Percentiles rank a stretch among this genome's conserved stretches.
Conservation (phyloP, 1,139 yeast genomes). For the Hyphopichia buzzinii region DNA sequence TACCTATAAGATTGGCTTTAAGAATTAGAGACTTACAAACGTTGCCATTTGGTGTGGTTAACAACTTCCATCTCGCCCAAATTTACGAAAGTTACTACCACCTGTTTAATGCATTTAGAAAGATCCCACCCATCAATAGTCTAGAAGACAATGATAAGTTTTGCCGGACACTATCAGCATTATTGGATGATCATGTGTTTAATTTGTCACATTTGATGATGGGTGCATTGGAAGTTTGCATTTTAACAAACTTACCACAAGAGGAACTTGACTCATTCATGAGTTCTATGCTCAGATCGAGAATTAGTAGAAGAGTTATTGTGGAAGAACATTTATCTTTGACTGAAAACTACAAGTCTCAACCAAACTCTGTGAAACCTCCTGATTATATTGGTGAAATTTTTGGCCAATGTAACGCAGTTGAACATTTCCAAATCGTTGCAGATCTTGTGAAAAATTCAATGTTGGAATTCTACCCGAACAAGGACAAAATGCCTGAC, state of each 20-base stretch:
- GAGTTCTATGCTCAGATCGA: conserved; percentile 73
- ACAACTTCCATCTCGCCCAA: conserved; percentile 80
- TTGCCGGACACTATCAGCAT: conserved; percentile 57
- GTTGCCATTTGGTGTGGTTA: conserved; percentile 79
- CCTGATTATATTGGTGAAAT: conserved; percentile 84
- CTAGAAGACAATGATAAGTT: conserved; percentile 74
- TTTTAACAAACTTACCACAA: conserved; percentile 60
- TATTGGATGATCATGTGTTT: conserved; percentile 74
- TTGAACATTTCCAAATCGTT: conserved; percentile 54
- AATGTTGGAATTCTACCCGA: conserved; percentile 52
- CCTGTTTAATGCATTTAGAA: conserved; percentile 82
- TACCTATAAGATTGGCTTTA: conserved; percentile 81
- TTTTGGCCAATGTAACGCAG: conserved; percentile 73
- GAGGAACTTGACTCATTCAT: conserved; percentile 66
- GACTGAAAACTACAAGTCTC: conserved; percentile 55
- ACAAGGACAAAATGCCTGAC: conserved; percentile 64
- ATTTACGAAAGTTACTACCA: conserved; percentile 87
- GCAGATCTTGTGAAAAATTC: conserved; percentile 49
- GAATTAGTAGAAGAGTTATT: conserved; percentile 85
- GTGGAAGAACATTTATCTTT: conserved; percentile 87
- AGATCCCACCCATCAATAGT: conserved; percentile 61
- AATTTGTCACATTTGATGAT: conserved; percentile 85
- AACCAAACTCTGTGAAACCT: conserved; percentile 49
- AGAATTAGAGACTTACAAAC: conserved; percentile 76
- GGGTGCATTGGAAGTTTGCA: conserved; percentile 86